A percentile compares a stretch with the other conserved stretches of the same genome.
phyloP scores from a whole-genome alignment of 306 rosid genomes.

The Psophocarpus tetragonolobus region DNA sequence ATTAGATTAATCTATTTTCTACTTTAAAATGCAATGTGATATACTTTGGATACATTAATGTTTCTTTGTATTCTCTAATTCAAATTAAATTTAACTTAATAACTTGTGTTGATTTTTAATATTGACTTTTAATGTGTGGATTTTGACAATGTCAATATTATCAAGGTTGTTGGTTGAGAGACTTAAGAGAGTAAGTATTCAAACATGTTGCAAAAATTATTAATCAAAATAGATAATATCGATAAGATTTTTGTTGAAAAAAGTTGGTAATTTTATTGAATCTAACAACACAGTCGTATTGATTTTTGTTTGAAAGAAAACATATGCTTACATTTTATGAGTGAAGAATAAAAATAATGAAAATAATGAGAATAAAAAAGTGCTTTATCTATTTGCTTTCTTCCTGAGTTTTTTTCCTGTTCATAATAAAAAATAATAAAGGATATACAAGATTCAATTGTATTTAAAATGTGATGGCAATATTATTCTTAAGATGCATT shows the following conservation, averaged over 20 bases:
- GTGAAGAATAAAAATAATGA: background rate
- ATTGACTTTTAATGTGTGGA: background rate
- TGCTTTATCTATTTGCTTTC: no score
- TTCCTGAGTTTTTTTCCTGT: background rate
- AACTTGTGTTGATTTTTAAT: background rate
- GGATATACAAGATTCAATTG: background rate
- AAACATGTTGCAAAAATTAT: background rate
- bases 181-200: background rate
- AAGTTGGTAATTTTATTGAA: background rate
- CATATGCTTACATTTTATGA: background rate
- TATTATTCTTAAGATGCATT: background rate
- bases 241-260: background rate
- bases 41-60: background rate
- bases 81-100: background rate
- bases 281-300: background rate
- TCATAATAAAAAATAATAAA: background rate
- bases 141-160: no score
- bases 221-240: background rate
- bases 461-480: background rate
- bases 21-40: background rate
- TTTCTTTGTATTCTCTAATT: background rate
- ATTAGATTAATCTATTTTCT: no score
- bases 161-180: background rate
- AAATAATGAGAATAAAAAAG: no score
- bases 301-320: background rate